phyloP scores from a whole-genome alignment of 495 filamentous ascomycete genomes.

The Penicillium bialowiezense region DNA sequence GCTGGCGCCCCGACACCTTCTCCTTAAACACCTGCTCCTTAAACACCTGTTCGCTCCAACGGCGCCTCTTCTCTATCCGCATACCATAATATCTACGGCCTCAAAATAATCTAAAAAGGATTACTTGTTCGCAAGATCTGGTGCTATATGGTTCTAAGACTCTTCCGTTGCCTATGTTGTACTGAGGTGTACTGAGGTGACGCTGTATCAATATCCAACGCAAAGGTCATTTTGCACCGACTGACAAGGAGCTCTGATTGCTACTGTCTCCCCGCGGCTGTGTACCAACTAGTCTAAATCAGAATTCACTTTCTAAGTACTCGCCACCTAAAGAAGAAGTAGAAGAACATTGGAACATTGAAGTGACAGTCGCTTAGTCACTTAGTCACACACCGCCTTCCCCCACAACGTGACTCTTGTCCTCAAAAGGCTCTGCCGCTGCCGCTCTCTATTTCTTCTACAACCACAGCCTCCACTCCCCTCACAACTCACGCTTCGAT shows the following conservation, averaged over 20 bases:
- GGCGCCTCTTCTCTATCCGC: conserved; percentile 11
- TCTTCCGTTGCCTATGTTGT: background rate
- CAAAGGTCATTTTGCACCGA: conserved; percentile 2
- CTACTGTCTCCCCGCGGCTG: background rate
- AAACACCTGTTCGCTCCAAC: conserved; percentile 10
- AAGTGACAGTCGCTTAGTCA: background rate
- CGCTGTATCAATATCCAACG: conserved; percentile 17
- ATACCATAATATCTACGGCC: conserved; percentile 1
- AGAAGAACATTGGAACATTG: too few relatives aligned
- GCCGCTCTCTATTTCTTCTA: conserved; percentile 28
- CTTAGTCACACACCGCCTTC: conserved; percentile 41
- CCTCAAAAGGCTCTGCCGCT: conserved; percentile 44
- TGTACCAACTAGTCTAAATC: background rate
- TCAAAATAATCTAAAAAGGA: background rate
- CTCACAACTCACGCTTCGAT: conserved; percentile 17
- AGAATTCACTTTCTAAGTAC: background rate
- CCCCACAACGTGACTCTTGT: conserved; percentile 29
- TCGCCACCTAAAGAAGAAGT: background rate
- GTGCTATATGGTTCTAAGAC: background rate
- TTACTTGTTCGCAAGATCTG: background rate
- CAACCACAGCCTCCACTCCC: conserved; percentile 19
- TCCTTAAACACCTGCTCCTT: conserved; percentile 32
- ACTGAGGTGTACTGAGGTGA: conserved; percentile 2
- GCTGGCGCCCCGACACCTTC: conserved; percentile 44
- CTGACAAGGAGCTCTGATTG: background rate